phyloP scores from a whole-genome alignment of 352 stramenopile genomes.

The Pythium insidiosum region DNA sequence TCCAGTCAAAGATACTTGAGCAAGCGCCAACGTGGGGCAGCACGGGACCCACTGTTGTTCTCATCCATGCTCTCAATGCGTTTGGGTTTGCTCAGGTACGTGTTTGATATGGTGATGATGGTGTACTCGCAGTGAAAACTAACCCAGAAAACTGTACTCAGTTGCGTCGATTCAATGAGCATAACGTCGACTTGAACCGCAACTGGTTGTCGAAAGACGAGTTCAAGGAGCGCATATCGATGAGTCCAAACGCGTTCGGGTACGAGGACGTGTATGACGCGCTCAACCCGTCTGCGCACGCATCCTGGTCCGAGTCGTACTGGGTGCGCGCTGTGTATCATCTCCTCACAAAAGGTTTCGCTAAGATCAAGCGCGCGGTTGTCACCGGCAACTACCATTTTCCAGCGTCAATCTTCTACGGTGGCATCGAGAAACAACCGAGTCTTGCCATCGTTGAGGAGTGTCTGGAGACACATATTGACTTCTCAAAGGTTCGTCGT shows the following conservation, averaged over 20 bases:
- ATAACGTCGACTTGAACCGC: constrained; percentile 93
- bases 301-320: constrained; percentile 35
- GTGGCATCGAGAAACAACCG: constrained; percentile 63
- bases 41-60: constrained; percentile 68
- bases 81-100: constrained; percentile 82
- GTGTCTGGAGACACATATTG: constrained; percentile 50
- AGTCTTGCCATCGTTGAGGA: constrained; percentile 50
- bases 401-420: constrained; percentile 79
- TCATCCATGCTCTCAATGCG: constrained; percentile 91
- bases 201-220: constrained; percentile 71
- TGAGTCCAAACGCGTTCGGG: constrained; percentile 59
- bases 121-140: too few relatives aligned
- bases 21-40: constrained; percentile 1
- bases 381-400: constrained; percentile 86
- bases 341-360: constrained; percentile 31
- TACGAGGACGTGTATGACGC: constrained; percentile 72
- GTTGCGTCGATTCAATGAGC: constrained; percentile 87
- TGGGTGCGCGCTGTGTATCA: constrained; percentile 28
- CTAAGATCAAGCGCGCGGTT: constrained; percentile 71
- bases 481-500: constrained; percentile 24
- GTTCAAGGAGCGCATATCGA: constrained; percentile 40
- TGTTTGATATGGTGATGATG: background rate
- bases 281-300: too few relatives aligned
- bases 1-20: constrained; percentile 45
- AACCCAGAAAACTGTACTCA: too few relatives aligned